Evolutionary conservation across 1,284 basidiomycete species (phyloP), one percentile per base, ranked within the genome.

Genomic region (Rhizoctonia solani): DNA sequence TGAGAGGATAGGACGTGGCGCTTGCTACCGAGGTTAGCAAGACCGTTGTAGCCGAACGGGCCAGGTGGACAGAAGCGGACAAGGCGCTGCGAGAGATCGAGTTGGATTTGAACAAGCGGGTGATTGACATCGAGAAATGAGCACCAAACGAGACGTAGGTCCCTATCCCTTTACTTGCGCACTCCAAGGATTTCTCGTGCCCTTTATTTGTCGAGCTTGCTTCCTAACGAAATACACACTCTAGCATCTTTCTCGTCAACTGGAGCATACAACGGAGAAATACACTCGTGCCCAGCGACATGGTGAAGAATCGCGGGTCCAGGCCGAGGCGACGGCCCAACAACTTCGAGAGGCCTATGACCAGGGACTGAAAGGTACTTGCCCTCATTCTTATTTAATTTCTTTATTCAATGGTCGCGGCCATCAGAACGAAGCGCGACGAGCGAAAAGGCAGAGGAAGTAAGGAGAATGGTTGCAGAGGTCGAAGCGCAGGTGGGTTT

Each of bases 71-170:
- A 27, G 58, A 61, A 30, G 58, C 58, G 3, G 42, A 61, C 16
- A 44, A 50, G 25, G 46, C 58, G 30, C 27, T 61, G 30, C 34
- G 41, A 30, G 37, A 29, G 32, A 50, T 50, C n/a, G 46, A 61
- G 47, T 30, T 50, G 23, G 58, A 61, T 21, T 29, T 61, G 46
- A 49, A 61, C 27, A 61, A 61, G 21, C 58, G 46, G 23, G 47
- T 50, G 29, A 61, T 61, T 27, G 58, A 61, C 58, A 61, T n/a
- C 58, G 58, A n/a, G 58, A 61, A 47, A 61, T 50, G 34, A 61
- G 19, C 19, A 61, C 58, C 21, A 61, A 50, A 50, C 58, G 58
- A 39, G 58, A 61, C 19, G 58, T 61, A 61, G 19, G 58, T 50
- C n/a, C 14, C 21, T 21, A 5, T 46, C 37, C 37, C 37, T 39